phyloP scores from a whole-genome alignment of 768 basidiomycete species.

The Nidularia pulvinata region DNA sequence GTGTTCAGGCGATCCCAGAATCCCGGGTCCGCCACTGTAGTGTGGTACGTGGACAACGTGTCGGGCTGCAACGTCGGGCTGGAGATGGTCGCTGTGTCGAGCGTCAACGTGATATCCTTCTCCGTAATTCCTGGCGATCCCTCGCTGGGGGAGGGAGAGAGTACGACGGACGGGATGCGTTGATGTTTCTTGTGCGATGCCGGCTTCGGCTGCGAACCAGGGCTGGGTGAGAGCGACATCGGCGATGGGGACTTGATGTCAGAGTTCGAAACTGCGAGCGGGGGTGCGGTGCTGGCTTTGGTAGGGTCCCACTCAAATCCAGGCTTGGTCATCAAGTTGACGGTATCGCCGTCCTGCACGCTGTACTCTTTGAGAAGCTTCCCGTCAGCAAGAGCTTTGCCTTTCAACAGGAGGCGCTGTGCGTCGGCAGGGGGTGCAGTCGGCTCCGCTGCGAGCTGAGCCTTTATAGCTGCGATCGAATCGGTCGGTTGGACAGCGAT shows the following conservation, averaged over 20 bases:
- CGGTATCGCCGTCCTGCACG: constrained; percentile 75
- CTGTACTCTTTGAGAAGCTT: constrained; percentile 93
- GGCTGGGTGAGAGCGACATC: constrained; percentile 16
- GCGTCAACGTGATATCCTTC: constrained; percentile 68
- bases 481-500: constrained; percentile 81
- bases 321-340: constrained; percentile 89
- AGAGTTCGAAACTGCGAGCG: constrained; percentile 16
- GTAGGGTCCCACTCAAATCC: constrained; percentile 66
- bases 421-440: constrained; percentile 76
- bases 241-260: constrained; percentile 12
- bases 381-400: constrained; percentile 88
- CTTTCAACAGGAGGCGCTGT: constrained; percentile 90
- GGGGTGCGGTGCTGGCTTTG: constrained; percentile 4
- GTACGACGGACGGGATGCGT: constrained; percentile 76
- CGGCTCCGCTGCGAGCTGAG: constrained; percentile 63
- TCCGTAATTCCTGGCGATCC: constrained; percentile 31
- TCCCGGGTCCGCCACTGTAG: constrained; percentile 68
- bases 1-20: constrained; percentile 77
- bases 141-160: constrained; percentile 73
- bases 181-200: constrained; percentile 44
- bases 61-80: constrained; percentile 38
- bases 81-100: constrained; percentile 50
- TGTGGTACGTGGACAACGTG: constrained; percentile 57
- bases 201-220: constrained; percentile 10
- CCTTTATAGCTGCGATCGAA: constrained; percentile 79